phyloP scores from a whole-genome alignment of 2,329 filamentous ascomycete species.

The Coleophoma crateriformis region DNA sequence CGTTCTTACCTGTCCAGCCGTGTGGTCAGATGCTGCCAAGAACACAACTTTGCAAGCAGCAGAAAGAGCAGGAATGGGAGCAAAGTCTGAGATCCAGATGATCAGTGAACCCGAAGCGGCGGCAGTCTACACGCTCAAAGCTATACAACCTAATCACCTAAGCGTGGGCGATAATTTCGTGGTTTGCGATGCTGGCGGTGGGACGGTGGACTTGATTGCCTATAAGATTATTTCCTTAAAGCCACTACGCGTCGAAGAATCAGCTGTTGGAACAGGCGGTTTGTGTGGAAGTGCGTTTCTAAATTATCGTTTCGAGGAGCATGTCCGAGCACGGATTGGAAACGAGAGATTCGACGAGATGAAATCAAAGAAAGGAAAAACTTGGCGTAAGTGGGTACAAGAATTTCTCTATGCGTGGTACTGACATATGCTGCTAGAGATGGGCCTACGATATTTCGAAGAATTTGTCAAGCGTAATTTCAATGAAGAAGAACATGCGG shows the following conservation, averaged over 20 bases:
- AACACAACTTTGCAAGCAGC: conserved; percentile 75
- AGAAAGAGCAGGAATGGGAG: conserved; percentile 73
- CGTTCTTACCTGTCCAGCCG: conserved; percentile 75
- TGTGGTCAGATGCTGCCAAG: conserved; percentile 84
- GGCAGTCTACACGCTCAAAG: conserved; percentile 74
- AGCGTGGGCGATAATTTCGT: conserved; percentile 59
- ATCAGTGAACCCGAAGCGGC: conserved; percentile 78
- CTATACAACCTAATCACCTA: conserved; percentile 70
- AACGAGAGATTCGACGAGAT: conserved; percentile 65
- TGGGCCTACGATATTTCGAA: conserved; percentile 74
- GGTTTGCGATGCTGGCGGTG: conserved; percentile 51
- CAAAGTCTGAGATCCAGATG: conserved; percentile 64
- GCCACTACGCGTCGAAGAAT: conserved; percentile 70
- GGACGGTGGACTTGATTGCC: conserved; percentile 70
- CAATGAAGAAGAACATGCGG: conserved; percentile 69
- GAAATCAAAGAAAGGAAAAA: conserved; percentile 72
- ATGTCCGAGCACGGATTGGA: conserved; percentile 64
- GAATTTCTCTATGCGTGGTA: conserved; percentile 3
- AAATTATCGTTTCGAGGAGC: conserved; percentile 76
- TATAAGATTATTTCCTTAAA: conserved; percentile 73
- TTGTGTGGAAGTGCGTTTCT: conserved; percentile 75
- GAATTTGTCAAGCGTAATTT: conserved; percentile 84
- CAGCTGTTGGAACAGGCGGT: conserved; percentile 72
- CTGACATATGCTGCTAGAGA: conserved; percentile 30
- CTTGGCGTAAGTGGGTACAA: conserved; percentile 53